These are phyloP conservation scores for Orychophragmus violaceus DNA, from an alignment of 345 rosid species.

Conservation along the genomic window DNA sequence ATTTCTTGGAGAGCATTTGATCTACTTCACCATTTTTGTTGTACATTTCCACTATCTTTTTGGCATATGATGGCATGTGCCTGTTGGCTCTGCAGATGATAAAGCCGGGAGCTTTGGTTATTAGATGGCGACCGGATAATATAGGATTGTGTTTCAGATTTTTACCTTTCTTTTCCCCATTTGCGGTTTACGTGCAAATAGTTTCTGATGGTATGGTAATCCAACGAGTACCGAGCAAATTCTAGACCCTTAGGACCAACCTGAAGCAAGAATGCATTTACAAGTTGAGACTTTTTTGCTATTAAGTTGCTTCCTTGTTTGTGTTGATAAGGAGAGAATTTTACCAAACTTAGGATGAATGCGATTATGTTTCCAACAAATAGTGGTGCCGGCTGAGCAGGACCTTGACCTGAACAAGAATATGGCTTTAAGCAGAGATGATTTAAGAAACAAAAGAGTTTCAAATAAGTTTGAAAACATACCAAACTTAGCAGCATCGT, in stretches of 20 bases:
- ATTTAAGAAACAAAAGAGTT: not conserved
- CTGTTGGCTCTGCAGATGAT: conserved; percentile 53
- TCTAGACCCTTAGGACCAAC: conserved; percentile 95
- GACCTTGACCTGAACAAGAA: conserved; percentile 60
- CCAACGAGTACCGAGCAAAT: conserved; percentile 91
- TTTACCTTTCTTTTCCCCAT: conserved; percentile 86
- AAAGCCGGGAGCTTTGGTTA: not conserved
- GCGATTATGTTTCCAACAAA: conserved; percentile 82
- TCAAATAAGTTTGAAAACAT: conserved; percentile 13
- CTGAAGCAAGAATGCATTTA: conserved; percentile 34
- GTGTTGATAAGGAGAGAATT: conserved; percentile 9
- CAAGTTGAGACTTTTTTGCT: not conserved
- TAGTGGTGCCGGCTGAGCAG: conserved; percentile 79
- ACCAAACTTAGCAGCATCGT: conserved; percentile 88
- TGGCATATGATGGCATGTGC: conserved; percentile 82
- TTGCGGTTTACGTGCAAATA: conserved; percentile 63
- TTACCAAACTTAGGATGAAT: conserved; percentile 70
- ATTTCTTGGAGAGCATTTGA: conserved; percentile 52
- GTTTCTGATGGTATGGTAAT: conserved; percentile 95
- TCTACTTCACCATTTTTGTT: conserved; percentile 72
- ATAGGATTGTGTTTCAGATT: not conserved
- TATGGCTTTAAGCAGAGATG: not conserved
- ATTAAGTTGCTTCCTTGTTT: not conserved
- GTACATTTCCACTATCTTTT: conserved; percentile 58
- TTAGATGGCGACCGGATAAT: not conserved